Base-by-base conservation (phyloP, 495 filamentous ascomycete species). In the Antarctomyces pellizariae region DNA sequence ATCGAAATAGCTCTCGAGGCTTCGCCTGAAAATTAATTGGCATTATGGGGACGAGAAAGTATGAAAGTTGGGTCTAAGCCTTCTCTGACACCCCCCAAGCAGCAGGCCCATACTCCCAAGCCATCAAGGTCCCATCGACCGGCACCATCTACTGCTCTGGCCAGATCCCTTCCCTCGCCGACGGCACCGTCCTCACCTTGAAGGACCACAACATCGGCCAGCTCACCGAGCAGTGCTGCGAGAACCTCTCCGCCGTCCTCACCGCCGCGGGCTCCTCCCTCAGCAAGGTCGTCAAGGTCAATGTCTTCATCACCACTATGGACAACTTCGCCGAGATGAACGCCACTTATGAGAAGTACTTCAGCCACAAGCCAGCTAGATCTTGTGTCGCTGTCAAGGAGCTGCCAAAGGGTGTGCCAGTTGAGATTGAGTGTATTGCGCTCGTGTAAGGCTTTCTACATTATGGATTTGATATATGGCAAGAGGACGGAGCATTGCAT, bases 101-200 rank as follows among this genome's bases (percentile, higher is more conserved):
- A 44, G 37, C 16, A 18, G 8, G 24, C 6, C 6, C 23, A 34
- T 32, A 89, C 75, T 80, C 83, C 42, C 84, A 92, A 59, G 80
- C 78, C 42, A 74, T 91, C 54, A 66, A 29, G 15, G 11, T 22
- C 19, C 7, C 64, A 38, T 80, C 80, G 28, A 68, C 76, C 35
- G 61, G 59, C 25, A 59, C 71, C 38, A 72, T 93, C 58, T 97
- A 77, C 63, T 71, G 80, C 54, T 91, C 82, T 3, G 86, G 86
- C 47, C 80, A 89, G 53, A 89, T 93, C 42, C 84, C 82, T 35
- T 73, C 71, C 39, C 71, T 75, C 39, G 52, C 65, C 37, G 36
- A 62, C 23, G 82, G 78, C 39, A 25, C 26, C 18, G 36, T 44
- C 29, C 35, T 41, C 8, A 73, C 68, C 38, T 64, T 84, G 9